Base-by-base conservation (phyloP, 1,284 basidiomycete species). In the Irpex sp. region DNA sequence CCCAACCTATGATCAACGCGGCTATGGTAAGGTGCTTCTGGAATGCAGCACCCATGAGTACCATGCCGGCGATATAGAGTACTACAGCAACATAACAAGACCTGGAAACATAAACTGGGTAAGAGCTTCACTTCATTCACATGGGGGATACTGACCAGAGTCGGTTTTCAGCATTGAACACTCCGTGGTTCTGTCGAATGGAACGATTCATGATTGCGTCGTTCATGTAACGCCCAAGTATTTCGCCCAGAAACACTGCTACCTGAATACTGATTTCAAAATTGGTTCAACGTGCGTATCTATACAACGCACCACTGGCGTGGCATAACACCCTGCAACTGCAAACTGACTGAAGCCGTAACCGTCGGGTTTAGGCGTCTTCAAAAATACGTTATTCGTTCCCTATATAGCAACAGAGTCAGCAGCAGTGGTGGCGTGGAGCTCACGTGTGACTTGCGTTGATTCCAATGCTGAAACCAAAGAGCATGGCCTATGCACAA, bases 381-480 rank as follows among this genome's bases (percentile, higher is more conserved):
- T 85, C 17, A 90, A 74, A 75, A 91, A 90, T 6, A 90, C 86
- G 0, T 83, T 85, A 57, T 88, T 88, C 3, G 90, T 92, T 1
- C 83, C 82, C 87, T 89, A 64, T 46, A 7, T 35, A 8, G 8
- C 8, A 35, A 7, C 8, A 35, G 33, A 35, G 13, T 46, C 5
- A 46, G 5, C 13, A 9, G 5, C 5, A 33, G 43, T 33, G 33
- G 49, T 15, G 33, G 21, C 17, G 21, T 9, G 13, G 6, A 47
- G 17, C 15, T 15, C 43, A 17, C 17, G 43, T 8, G 31, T 13
- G 33, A 66, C 82, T 65, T 63, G 90, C 89, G 66, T 92, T 91
- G 60, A 92, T 84, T 31, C 90, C 90, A 60, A 92, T 87, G 46
- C 78, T 71, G 69, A 90, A 91, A 2, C 89, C 89, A 69, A 91